Base-by-base conservation (phyloP, 179 eudicot genomes). In the Vitellaria paradoxa region DNA sequence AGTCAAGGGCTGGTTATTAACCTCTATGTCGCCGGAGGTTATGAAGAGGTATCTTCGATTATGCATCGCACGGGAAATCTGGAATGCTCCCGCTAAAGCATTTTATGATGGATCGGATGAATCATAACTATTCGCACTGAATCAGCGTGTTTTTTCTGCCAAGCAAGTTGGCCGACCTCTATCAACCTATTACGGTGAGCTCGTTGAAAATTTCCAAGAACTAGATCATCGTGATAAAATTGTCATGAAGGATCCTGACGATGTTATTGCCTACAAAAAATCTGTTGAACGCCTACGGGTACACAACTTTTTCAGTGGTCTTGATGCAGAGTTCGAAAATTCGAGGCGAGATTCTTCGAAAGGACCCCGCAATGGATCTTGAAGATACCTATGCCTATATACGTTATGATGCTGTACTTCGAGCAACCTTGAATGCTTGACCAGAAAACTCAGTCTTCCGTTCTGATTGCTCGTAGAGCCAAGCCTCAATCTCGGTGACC, bases 61-160 rank as follows among this genome's bases (percentile, higher is more conserved):
- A 17, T 17, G 68, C 17, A 64, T 18, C 17, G 68, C 68, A 23
- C 18, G 17, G 5, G 76, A 73, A 73, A 73, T 73, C 17, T 59
- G 65, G 66, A 59, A 17, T 15, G 66, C 76, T 26, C 52, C 59
- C 7, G 65, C 76, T 66, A 73, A 73, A 59, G 53, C 76, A 1
- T 73, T 73, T 66, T 73, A 59, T 56, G 76, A 73, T 73, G 66
- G 76, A 1, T 26, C 65, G 0, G 76, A 59, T 40, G 66, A 73
- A 37, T 12, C 66, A 30, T 66, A 56, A 60, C 9, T 73, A 10
- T 73, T 73, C 37, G 46, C 46, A 14, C 50, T 73, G 2, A 73
- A 73, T 60, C 76, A 73, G 26, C 20, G 30, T 9, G 47, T 17
- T 0, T 73, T 73, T 23, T 26, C 66, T 23, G 14, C 52, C 52